Percentiles rank a stretch among this genome's conserved stretches.
Evolutionary conservation across 2,329 filamentous ascomycete genomes (phyloP).

Genomic region (Chrysosphaeria jannelii): DNA sequence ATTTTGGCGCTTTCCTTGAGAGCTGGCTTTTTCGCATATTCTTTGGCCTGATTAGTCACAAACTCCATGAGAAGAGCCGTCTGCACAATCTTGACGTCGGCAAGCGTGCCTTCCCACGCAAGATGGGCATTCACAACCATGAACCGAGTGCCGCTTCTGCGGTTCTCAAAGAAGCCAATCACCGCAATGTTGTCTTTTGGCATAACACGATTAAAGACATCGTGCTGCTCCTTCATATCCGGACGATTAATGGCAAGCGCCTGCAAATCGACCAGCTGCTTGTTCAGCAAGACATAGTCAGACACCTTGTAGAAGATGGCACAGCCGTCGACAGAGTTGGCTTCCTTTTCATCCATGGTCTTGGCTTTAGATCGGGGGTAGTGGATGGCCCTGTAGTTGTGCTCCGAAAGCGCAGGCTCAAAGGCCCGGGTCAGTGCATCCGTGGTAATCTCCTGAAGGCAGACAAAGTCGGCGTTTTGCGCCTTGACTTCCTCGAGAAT

Average conservation of each 20-base stretch:
- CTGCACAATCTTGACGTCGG: conserved; percentile 90
- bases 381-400: conserved; percentile 81
- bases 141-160: conserved; percentile 61
- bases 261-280: conserved; percentile 77
- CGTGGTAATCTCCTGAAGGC: conserved; percentile 76
- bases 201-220: conserved; percentile 97
- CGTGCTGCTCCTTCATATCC: conserved; percentile 90
- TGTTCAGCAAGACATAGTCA: conserved; percentile 84
- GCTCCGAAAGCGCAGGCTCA: conserved; percentile 53
- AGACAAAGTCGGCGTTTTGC: conserved; percentile 65
- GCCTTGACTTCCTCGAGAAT: conserved; percentile 59
- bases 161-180: conserved; percentile 75
- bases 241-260: conserved; percentile 78
- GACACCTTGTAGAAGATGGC: conserved; percentile 69
- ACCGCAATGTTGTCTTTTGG: conserved; percentile 92
- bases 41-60: conserved; percentile 59
- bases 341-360: conserved; percentile 76
- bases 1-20: conserved; percentile 51
- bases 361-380: conserved; percentile 72
- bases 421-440: conserved; percentile 84
- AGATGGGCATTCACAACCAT: conserved; percentile 87
- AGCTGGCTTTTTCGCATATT: conserved; percentile 50
- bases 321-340: conserved; percentile 76
- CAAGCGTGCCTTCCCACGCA: conserved; percentile 73
- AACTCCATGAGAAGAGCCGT: conserved; percentile 87